Evolutionary conservation across 2,329 filamentous ascomycete species (phyloP), one percentile per base, ranked within the genome.

Genomic region (Apiospora saccharicola): DNA sequence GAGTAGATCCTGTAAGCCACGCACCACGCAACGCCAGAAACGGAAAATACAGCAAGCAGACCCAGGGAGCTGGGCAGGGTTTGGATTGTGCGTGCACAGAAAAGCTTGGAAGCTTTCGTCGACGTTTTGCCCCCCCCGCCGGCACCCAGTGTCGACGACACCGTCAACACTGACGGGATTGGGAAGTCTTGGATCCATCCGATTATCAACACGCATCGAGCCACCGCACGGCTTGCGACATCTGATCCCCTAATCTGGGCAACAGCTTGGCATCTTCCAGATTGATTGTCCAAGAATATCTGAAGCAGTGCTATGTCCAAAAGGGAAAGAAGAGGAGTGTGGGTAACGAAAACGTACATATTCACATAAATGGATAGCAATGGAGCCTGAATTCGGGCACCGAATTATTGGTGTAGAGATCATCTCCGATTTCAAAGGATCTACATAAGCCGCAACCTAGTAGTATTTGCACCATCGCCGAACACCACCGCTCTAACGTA

Each of bases 151-250:
- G 37, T 41, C 37, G 37, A 10, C 37, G 37, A 22, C 19, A 46
- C 44, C 44, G 26, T 30, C 30, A 30, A 61, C 26, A 61, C 51
- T 14, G 51, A 61, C 19, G 19, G 37, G 19, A 41, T 61, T 37
- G 30, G 30, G 37, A 37, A 61, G 53, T 61, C 53, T 61, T 61
- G 30, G 10, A 64, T 64, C 57, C 57, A 64, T 64, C 57, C 57
- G 30, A 64, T 64, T 41, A 41, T 64, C 30, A 51, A 51, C 22
- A 51, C 47, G 22, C 47, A 51, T 51, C 47, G 14, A 34, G 51
- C 26, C 51, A 57, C 26, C 51, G 51, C 51, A 57, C 26, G 53
- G 53, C 53, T 37, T 7, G 30, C 41, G 30, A 41, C 57, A 64
- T 61, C 53, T 61, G 53, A 64, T 64, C 34, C 57, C 30, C n/a